Evolutionary conservation across 306 rosid genomes (phyloP).

Genomic region (Nissolia schottii): DNA sequence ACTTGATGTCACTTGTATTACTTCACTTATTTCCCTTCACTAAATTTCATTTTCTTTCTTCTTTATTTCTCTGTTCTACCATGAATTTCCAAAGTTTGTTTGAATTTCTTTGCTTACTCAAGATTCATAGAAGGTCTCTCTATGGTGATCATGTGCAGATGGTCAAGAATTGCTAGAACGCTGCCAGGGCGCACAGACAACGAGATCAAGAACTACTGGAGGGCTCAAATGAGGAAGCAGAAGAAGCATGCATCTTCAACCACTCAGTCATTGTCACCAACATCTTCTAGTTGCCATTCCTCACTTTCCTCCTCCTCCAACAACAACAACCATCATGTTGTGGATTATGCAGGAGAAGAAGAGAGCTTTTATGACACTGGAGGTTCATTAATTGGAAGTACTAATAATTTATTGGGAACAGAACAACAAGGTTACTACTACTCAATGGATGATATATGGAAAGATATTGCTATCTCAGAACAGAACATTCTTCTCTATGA

Average conservation of each 20-base stretch:
- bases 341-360: conserved; percentile 53
- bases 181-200: conserved; percentile 95
- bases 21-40: no score
- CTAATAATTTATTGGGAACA: not conserved
- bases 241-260: conserved; percentile 33
- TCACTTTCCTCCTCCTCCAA: conserved; percentile 30
- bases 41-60: not conserved
- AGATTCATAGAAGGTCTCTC: not conserved
- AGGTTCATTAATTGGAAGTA: conserved; percentile 16
- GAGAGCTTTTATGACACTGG: conserved; percentile 77
- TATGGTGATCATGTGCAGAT: conserved; percentile 41
- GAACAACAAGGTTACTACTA: conserved; percentile 44
- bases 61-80: not conserved
- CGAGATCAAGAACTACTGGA: conserved; percentile 97
- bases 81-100: not conserved
- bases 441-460: conserved; percentile 95
- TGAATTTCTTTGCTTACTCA: not conserved
- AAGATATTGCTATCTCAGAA: conserved; percentile 58
- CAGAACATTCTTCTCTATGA: conserved; percentile 30
- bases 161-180: conserved; percentile 93
- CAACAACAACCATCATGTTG: conserved; percentile 32
- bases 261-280: conserved; percentile 27
- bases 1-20: no score
- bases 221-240: conserved; percentile 81
- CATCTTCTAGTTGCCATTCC: conserved; percentile 40